These are phyloP conservation scores for Tilletia setariae DNA, from an alignment of 1,284 basidiomycete genomes.

Conservation along the genomic window DNA sequence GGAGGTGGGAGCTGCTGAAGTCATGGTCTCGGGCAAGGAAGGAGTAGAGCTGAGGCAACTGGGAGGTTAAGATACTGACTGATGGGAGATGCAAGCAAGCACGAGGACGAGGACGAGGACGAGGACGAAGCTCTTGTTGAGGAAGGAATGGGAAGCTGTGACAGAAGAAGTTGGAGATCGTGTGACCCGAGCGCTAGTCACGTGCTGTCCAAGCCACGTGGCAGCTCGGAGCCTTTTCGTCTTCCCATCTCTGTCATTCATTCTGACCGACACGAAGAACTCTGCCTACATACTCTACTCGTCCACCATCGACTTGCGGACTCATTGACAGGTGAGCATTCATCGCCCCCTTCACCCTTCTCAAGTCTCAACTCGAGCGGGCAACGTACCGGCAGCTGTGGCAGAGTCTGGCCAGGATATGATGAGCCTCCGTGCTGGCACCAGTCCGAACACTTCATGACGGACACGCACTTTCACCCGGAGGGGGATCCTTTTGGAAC, in stretches of 20 bases:
- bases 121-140: too few relatives aligned
- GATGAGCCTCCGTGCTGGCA: constrained; percentile 21
- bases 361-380: not conserved
- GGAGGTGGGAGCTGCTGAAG: constrained; percentile 24
- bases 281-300: not conserved
- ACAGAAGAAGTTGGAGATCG: too few relatives aligned
- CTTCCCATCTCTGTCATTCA: not conserved
- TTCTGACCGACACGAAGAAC: not conserved
- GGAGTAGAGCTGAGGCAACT: too few relatives aligned
- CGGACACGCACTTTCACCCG: constrained; percentile 9
- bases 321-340: not conserved
- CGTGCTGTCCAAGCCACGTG: too few relatives aligned
- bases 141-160: too few relatives aligned
- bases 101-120: too few relatives aligned
- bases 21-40: too few relatives aligned
- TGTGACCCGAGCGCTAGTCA: too few relatives aligned
- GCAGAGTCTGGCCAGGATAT: not conserved
- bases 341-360: not conserved
- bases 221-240: not conserved
- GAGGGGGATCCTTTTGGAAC: constrained; percentile 11
- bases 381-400: not conserved
- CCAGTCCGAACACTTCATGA: constrained; percentile 21
- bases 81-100: too few relatives aligned
- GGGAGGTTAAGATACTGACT: too few relatives aligned
- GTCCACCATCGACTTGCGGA: not conserved